Conservation (phyloP, 148 eudicot species). For the Rhododendron mucronatum region DNA sequence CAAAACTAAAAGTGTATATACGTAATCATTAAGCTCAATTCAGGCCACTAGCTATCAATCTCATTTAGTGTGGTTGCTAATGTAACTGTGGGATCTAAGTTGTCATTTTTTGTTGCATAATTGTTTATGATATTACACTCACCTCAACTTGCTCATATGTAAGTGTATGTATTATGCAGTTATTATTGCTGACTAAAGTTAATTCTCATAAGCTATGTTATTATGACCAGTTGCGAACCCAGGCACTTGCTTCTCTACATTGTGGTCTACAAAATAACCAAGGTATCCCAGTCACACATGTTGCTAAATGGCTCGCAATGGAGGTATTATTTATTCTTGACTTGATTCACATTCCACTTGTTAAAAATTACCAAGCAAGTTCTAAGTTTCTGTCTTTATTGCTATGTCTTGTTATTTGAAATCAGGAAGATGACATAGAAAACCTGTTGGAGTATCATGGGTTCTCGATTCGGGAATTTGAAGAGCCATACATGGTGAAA, state of each 20-base stretch:
- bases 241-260: slow-evolving; percentile 89
- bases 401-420: slow-evolving; percentile 2
- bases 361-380: not conserved
- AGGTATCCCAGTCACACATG: slow-evolving; percentile 76
- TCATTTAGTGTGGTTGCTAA: not conserved
- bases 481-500: slow-evolving; percentile 94
- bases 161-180: not conserved
- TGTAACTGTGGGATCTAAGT: not conserved
- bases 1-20: not conserved
- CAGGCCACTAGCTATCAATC: not conserved
- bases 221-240: slow-evolving; percentile 72
- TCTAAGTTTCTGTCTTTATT: not conserved
- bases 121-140: not conserved
- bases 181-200: not conserved
- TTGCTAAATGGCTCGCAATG: slow-evolving; percentile 91
- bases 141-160: not conserved
- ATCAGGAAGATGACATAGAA: slow-evolving; percentile 75
- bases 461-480: slow-evolving; percentile 79
- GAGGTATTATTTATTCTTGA: slow-evolving; percentile 58
- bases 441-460: slow-evolving; percentile 79
- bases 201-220: slow-evolving; percentile 16
- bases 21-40: not conserved
- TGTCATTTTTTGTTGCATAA: not conserved
- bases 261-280: slow-evolving; percentile 81
- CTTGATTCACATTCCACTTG: not conserved